Evolutionary conservation across 352 stramenopile genomes (phyloP), one percentile per base, ranked within the genome.

Genomic region (Peronospora farinosa): DNA sequence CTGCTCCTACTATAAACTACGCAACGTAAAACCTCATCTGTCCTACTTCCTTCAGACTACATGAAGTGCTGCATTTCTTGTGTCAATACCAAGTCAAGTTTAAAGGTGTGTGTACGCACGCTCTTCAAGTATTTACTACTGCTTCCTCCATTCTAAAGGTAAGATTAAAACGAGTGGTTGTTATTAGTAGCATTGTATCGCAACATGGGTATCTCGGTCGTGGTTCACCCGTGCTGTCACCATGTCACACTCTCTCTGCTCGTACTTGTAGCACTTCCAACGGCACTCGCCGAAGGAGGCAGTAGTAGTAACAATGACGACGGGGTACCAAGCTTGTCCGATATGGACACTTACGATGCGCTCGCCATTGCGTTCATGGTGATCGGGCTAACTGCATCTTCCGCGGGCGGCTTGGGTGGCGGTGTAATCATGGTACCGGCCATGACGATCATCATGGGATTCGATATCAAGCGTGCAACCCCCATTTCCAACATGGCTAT

Each of bases 401-500:
- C 74, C 0, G 70, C 74, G 0, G 74, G 74, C 2, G 69, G 74
- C 16, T 57, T 82, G 16, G 72, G 74, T 40, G 72, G 74, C 37
- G 74, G 66, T 0, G 49, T 66, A 13, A 78, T 85, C 51, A 63
- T 82, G 50, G 65, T 85, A 23, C 74, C 74, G 27, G 54, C 69
- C 15, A 73, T 86, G 58, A 67, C 82, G 50, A 51, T 84, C 28
- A 60, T 81, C 50, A 82, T 86, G 72, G 49, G 67, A 44, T 84
- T 86, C 40, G 68, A 86, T 43, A 78, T 84, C 50, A 84, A 86
- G 55, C 69, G 66, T 40, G 72, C 70, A 16, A 86, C 72, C 32
- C 72, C 75, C 9, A 69, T 70, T 30, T 74, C 68, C 28, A 84
- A 83, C 57, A 60, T 84, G 27, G 69, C 75, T 61, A 82, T 84